phyloP scores from a whole-genome alignment of 768 basidiomycete genomes.

The Phaeotremella fagi region DNA sequence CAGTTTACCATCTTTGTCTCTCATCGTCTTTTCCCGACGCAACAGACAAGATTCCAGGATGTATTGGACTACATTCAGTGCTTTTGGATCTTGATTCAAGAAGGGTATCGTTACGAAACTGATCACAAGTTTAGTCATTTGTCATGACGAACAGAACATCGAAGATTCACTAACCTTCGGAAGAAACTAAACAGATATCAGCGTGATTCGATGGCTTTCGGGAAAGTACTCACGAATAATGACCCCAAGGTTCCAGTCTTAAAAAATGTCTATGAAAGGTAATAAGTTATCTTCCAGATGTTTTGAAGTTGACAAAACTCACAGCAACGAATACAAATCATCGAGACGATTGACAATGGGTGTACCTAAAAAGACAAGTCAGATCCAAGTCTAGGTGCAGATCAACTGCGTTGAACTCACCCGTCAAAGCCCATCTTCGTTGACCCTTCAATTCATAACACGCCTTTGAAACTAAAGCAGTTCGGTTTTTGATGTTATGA shows the following conservation, averaged over 20 bases:
- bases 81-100: constrained; percentile 81
- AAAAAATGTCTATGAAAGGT: constrained; percentile 49
- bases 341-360: constrained; percentile 92
- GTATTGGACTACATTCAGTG: constrained; percentile 89
- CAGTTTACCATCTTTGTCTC: constrained; percentile 72
- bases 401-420: constrained; percentile 44
- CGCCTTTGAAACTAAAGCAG: constrained; percentile 51
- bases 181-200: constrained; percentile 68
- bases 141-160: too few relatives aligned
- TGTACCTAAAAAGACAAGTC: constrained; percentile 56
- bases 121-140: constrained; percentile 48
- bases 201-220: not conserved
- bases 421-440: constrained; percentile 86
- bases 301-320: too few relatives aligned
- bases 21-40: constrained; percentile 89
- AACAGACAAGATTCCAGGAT: constrained; percentile 83
- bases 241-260: constrained; percentile 49
- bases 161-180: constrained; percentile 58
- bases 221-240: constrained; percentile 33
- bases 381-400: not conserved
- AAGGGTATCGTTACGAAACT: constrained; percentile 91
- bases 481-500: constrained; percentile 85
- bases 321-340: constrained; percentile 77
- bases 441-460: constrained; percentile 76
- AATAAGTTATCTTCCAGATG: too few relatives aligned